phyloP scores from a whole-genome alignment of 2,329 filamentous ascomycete genomes.

The Cercospora sesami region DNA sequence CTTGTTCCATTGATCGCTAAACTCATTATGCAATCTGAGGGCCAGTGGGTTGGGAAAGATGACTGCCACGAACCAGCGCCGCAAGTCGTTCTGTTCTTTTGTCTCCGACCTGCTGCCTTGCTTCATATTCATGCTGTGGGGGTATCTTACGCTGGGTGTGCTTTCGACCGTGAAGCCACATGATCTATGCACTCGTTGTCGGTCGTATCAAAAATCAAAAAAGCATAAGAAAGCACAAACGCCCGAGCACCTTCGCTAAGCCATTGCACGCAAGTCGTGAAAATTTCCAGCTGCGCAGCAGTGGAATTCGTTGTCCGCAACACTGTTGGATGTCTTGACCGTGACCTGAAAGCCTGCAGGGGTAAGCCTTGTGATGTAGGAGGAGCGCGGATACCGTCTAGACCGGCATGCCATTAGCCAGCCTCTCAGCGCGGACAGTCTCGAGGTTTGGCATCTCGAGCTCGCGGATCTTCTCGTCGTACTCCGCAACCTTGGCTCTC shows the following conservation, averaged over 20 bases:
- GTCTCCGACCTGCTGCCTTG: neutral
- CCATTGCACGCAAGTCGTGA: neutral
- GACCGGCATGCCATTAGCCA: conserved; percentile 20
- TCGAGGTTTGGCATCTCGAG: conserved; percentile 25
- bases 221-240: neutral
- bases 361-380: neutral
- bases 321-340: neutral
- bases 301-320: neutral
- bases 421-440: conserved; percentile 24
- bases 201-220: too few species aligned
- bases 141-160: neutral
- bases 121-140: neutral
- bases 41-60: neutral
- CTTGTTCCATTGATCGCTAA: neutral
- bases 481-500: conserved; percentile 37
- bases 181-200: neutral
- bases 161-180: neutral
- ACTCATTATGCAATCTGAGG: neutral
- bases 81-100: neutral
- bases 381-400: neutral
- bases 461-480: conserved; percentile 32
- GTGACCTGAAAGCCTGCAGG: neutral
- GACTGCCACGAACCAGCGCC: neutral
- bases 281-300: neutral
- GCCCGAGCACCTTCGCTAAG: conserved; percentile 2